Evolutionary conservation across 2,329 filamentous ascomycete species (phyloP).

Genomic region (Ophiocordyceps camponoti-leonardi): DNA sequence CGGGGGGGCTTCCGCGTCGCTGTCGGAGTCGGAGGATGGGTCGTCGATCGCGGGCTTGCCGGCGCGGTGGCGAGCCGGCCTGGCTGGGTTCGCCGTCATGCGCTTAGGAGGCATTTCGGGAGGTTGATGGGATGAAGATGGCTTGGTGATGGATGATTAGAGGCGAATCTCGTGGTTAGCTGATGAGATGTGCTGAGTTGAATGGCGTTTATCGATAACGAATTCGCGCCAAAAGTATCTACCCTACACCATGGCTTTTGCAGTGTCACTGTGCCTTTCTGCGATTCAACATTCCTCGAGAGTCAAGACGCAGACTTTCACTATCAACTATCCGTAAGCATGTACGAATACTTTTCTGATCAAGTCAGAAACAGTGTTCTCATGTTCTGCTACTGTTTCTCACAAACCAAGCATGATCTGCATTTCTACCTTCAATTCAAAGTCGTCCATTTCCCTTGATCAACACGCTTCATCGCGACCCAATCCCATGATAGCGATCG

Average conservation of each 20-base stretch:
- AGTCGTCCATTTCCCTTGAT: no score
- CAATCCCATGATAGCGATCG: background rate
- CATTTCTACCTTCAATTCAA: no score
- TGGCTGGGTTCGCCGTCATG: constrained; percentile 83
- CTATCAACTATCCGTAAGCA: background rate
- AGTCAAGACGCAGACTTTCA: background rate
- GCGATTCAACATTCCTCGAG: background rate
- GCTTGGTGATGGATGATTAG: constrained; percentile 1
- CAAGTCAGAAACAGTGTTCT: no score
- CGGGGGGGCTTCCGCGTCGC: constrained; percentile 20
- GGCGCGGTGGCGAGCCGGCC: constrained; percentile 66
- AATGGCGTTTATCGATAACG: background rate
- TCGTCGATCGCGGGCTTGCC: constrained; percentile 53
- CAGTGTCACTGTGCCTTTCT: background rate
- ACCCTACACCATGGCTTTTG: background rate
- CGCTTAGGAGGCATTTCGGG: constrained; percentile 50
- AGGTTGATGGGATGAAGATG: background rate
- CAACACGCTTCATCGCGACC: no score
- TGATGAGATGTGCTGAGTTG: background rate
- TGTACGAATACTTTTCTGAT: no score
- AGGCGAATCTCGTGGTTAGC: no score
- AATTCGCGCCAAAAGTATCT: background rate
- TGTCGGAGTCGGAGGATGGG: constrained; percentile 35
- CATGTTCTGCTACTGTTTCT: no score
- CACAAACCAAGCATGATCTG: no score